Conservation (phyloP, 805 yeast genomes). For the Nakazawaea pomicola region DNA sequence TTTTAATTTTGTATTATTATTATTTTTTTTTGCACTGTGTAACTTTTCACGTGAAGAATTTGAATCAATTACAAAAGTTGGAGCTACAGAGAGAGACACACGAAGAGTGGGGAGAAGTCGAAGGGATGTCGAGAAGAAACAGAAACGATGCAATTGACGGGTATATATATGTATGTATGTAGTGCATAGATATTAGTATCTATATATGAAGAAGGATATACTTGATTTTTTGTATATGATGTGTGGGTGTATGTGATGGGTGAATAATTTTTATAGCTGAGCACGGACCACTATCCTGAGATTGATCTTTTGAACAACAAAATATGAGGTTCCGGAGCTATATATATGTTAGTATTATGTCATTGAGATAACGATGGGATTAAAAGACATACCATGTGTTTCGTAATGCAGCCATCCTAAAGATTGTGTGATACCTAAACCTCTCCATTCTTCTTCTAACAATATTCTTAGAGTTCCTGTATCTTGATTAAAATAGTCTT, state of each 20-base stretch:
- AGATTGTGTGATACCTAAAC: slow-evolving; percentile 94
- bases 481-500: slow-evolving; percentile 88
- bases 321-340: slow-evolving; percentile 96
- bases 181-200: not conserved
- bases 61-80: too few relatives aligned
- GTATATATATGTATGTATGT: not conserved
- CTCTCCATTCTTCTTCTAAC: slow-evolving; percentile 97
- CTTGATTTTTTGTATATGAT: too few relatives aligned
- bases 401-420: slow-evolving; percentile 98
- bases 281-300: too few relatives aligned
- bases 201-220: too few relatives aligned
- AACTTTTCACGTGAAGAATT: too few relatives aligned
- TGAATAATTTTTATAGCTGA: too few relatives aligned
- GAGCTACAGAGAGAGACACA: too few relatives aligned
- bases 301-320: slow-evolving; percentile 75
- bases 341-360: slow-evolving; percentile 2
- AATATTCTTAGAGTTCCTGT: slow-evolving; percentile 90
- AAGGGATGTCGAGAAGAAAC: too few relatives aligned
- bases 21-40: not conserved
- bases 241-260: too few relatives aligned
- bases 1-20: too few relatives aligned
- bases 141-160: too few relatives aligned
- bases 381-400: slow-evolving; percentile 53
- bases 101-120: too few relatives aligned
- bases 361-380: not conserved